Percentiles rank a stretch among this genome's conserved stretches.
Conservation (phyloP, 2,329 filamentous ascomycete genomes). For the Colletotrichum lindemuthianum region DNA sequence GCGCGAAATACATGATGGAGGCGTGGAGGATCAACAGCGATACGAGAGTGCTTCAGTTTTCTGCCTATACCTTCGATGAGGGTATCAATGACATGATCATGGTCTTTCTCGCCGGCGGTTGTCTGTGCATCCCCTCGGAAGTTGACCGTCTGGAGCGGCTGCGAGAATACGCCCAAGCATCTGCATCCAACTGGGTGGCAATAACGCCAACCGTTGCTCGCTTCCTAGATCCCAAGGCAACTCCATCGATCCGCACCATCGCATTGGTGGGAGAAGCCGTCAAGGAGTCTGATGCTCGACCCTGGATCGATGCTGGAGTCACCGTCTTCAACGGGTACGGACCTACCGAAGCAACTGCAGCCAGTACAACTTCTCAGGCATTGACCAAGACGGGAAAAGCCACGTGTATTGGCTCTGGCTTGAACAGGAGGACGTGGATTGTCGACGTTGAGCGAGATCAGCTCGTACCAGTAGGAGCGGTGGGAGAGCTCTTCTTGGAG, state of each 20-base stretch:
- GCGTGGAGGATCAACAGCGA: background rate
- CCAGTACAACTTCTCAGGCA: background rate
- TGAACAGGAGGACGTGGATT: constrained; percentile 40
- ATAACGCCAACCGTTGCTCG: constrained; percentile 9
- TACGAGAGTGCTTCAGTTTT: constrained; percentile 53
- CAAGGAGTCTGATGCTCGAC: constrained; percentile 3
- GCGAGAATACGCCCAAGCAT: constrained; percentile 34
- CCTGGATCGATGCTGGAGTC: constrained; percentile 7
- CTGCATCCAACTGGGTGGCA: constrained; percentile 15
- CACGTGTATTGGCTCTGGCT: constrained; percentile 40
- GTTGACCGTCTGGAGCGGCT: constrained; percentile 60
- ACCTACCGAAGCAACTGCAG: constrained; percentile 5
- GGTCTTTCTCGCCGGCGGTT: constrained; percentile 64
- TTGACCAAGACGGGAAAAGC: background rate
- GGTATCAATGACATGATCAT: constrained; percentile 62
- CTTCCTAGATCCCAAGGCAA: background rate
- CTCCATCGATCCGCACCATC: background rate
- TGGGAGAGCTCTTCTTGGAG: constrained; percentile 30
- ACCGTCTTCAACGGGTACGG: constrained; percentile 13
- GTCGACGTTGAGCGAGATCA: constrained; percentile 33
- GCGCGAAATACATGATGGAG: constrained; percentile 7
- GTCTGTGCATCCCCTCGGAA: constrained; percentile 66
- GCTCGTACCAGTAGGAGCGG: constrained; percentile 42
- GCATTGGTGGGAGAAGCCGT: constrained; percentile 7
- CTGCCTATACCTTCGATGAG: constrained; percentile 63